phyloP scores from a whole-genome alignment of 1,284 basidiomycete species.

The Heterobasidion occidentale region DNA sequence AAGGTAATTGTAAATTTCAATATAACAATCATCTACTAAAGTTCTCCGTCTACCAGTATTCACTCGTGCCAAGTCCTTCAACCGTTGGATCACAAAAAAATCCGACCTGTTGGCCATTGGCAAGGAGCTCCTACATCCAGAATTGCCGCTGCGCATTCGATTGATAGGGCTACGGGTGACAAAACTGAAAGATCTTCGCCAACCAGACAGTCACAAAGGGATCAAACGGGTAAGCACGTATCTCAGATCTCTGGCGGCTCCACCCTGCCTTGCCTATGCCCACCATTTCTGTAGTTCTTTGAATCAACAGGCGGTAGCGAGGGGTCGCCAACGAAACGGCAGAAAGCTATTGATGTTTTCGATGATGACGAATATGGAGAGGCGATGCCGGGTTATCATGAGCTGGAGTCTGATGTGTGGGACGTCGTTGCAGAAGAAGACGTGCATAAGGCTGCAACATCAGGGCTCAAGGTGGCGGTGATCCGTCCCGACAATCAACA shows the following conservation, averaged over 20 bases:
- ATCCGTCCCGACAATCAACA: neutral
- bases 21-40: neutral
- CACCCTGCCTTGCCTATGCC: neutral
- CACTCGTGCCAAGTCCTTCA: constrained; percentile 74
- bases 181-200: constrained; percentile 73
- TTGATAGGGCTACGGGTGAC: constrained; percentile 81
- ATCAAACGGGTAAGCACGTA: constrained; percentile 53
- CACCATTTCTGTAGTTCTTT: constrained; percentile 41
- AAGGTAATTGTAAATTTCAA: constrained; percentile 35
- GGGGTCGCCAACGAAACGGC: constrained; percentile 30
- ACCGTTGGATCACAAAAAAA: constrained; percentile 67
- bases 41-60: constrained; percentile 41
- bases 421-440: constrained; percentile 11
- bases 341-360: constrained; percentile 18
- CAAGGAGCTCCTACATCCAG: constrained; percentile 73
- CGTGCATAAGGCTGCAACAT: neutral
- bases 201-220: constrained; percentile 32
- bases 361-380: constrained; percentile 22
- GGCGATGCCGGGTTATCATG: constrained; percentile 46
- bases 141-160: constrained; percentile 70
- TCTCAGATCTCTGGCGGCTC: neutral
- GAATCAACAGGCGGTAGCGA: constrained; percentile 23
- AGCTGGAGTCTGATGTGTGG: constrained; percentile 15
- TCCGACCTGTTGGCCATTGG: constrained; percentile 79
- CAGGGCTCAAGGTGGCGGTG: neutral